These are phyloP conservation scores for Arthrobotrys sphaeroides DNA, from an alignment of 2,329 filamentous ascomycete genomes.

Conservation along the genomic window DNA sequence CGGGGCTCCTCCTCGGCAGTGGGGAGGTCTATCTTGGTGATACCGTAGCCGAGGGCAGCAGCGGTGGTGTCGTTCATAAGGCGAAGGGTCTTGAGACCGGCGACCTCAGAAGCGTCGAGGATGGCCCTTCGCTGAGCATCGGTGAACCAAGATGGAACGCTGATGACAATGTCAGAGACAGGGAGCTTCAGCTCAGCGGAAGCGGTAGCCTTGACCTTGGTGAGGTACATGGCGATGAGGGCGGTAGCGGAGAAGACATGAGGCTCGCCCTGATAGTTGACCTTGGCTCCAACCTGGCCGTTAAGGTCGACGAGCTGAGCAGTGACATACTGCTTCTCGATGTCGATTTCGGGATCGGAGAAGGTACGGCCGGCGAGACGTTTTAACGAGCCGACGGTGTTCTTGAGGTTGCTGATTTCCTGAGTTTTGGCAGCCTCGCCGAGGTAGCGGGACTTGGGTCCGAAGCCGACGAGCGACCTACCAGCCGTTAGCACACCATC, in stretches of 20 bases:
- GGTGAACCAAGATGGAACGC: conserved; percentile 96
- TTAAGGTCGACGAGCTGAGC: conserved; percentile 86
- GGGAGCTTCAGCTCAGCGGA: conserved; percentile 87
- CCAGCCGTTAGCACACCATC: conserved; percentile 55
- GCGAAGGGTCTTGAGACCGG: conserved; percentile 88
- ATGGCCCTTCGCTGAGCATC: conserved; percentile 89
- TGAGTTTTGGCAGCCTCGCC: conserved; percentile 97
- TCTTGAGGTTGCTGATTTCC: conserved; percentile 99
- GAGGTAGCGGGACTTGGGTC: conserved; percentile 90
- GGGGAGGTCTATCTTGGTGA: conserved; percentile 95
- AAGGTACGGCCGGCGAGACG: conserved; percentile 87
- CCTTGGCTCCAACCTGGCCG: conserved; percentile 93
- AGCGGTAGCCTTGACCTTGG: conserved; percentile 90
- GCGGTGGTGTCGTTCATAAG: conserved; percentile 99
- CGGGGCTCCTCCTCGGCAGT: conserved; percentile 87
- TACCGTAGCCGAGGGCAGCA: conserved; percentile 93
- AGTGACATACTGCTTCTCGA: conserved; percentile 91
- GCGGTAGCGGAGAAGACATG: conserved; percentile 94
- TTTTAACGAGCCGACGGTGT: conserved; percentile 93
- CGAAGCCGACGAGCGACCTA: conserved; percentile 93
- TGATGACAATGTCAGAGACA: conserved; percentile 92
- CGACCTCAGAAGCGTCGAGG: conserved; percentile 90
- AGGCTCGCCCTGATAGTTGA: conserved; percentile 92
- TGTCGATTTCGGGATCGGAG: conserved; percentile 88
- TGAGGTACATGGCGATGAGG: conserved; percentile 92